Evolutionary conservation across 352 stramenopile species (phyloP).

Genomic region (Nothophytophthora sp.): DNA sequence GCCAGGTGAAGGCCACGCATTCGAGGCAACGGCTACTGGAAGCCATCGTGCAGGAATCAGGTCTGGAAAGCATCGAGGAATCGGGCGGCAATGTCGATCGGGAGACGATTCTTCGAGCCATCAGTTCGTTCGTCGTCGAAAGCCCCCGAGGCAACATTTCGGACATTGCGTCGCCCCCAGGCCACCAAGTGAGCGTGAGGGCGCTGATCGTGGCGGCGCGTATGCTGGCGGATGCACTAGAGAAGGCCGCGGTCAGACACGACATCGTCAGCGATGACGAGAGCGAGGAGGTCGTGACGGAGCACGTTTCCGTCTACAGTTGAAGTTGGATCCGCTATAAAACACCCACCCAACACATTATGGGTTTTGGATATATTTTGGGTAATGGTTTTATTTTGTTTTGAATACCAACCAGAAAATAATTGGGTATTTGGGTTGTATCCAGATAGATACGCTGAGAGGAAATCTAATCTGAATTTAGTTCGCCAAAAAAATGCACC

Average conservation of each 20-base stretch:
- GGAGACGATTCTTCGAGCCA: constrained; percentile 28
- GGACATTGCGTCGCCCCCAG: constrained; percentile 28
- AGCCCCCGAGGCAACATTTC: constrained; percentile 7
- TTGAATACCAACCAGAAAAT: too few species aligned
- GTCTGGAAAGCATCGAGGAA: constrained; percentile 35
- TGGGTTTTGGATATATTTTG: too few species aligned
- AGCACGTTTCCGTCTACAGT: not conserved
- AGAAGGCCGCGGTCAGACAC: constrained; percentile 22
- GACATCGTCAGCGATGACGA: too few species aligned
- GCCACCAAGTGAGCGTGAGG: constrained; percentile 29
- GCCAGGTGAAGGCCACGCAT: constrained; percentile 44
- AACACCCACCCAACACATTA: too few species aligned
- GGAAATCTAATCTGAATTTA: too few species aligned
- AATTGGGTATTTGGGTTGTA: too few species aligned
- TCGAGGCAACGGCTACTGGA: constrained; percentile 51
- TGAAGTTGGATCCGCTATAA: too few species aligned
- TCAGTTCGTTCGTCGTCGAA: constrained; percentile 37
- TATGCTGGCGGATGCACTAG: constrained; percentile 45
- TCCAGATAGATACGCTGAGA: too few species aligned
- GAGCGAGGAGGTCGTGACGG: too few species aligned
- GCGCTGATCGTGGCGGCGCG: constrained; percentile 42
- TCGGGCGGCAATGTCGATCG: constrained; percentile 24
- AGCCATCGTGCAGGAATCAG: constrained; percentile 51
- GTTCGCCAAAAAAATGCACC: too few species aligned
- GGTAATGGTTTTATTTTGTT: too few species aligned